Percentiles rank a stretch among this genome's conserved stretches.
These are phyloP conservation scores for Cryoendolithus antarcticus DNA, from an alignment of 2,329 filamentous ascomycete genomes.

Conservation along the genomic window DNA sequence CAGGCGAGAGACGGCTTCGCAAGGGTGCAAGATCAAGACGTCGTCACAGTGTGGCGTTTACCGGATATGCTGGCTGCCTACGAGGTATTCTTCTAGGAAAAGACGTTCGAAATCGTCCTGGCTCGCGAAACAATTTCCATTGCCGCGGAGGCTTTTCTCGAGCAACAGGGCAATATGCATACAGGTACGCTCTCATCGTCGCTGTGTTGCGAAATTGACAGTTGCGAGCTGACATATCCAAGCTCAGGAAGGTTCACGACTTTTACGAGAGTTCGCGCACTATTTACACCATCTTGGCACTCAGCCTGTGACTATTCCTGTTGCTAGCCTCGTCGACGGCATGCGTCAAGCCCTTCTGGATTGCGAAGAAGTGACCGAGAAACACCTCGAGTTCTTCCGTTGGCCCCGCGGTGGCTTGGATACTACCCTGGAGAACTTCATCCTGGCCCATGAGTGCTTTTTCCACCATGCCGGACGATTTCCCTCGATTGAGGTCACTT, in stretches of 20 bases:
- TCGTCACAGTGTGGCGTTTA: slow-evolving; percentile 14
- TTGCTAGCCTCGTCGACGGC: slow-evolving; percentile 12
- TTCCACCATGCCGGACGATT: slow-evolving; percentile 5
- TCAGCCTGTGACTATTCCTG: slow-evolving; percentile 12
- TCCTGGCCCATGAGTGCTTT: slow-evolving; percentile 13
- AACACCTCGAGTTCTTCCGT: slow-evolving; percentile 2
- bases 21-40: slow-evolving; percentile 15
- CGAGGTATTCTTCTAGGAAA: slow-evolving; percentile 17
- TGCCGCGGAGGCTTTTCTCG: slow-evolving; percentile 14
- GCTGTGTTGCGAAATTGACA: slow-evolving; percentile 7
- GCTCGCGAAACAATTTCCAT: slow-evolving; percentile 12
- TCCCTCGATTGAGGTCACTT: slow-evolving; percentile 12
- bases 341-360: slow-evolving; percentile 4
- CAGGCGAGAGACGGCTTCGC: slow-evolving; percentile 5
- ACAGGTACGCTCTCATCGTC: no score
- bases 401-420: background rate
- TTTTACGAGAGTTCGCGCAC: background rate
- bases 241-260: no score
- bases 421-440: slow-evolving; percentile 6
- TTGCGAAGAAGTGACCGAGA: slow-evolving; percentile 1
- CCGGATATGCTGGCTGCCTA: slow-evolving; percentile 9
- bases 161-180: slow-evolving; percentile 1
- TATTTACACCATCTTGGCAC: slow-evolving; percentile 9
- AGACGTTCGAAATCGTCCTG: slow-evolving; percentile 14
- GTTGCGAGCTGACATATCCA: no score